These are phyloP conservation scores for Cryptosporidium meleagridis DNA, from an alignment of 169 alveolate genomes.

Conservation along the genomic window DNA sequence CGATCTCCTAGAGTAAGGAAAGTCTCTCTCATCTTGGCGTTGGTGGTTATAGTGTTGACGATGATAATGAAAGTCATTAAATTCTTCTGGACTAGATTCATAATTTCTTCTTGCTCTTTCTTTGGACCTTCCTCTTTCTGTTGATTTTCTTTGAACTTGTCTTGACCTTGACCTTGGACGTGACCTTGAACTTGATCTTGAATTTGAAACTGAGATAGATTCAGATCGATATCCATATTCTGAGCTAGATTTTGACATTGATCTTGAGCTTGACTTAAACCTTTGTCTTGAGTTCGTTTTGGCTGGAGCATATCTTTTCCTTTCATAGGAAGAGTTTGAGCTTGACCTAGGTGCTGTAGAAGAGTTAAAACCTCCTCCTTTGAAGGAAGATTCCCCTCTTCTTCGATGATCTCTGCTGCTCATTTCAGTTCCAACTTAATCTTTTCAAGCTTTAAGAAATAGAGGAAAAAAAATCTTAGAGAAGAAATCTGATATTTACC, in stretches of 20 bases:
- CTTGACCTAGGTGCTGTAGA: neutral
- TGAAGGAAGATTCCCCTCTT: neutral
- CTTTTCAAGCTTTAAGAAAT: neutral
- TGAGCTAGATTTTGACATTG: slow-evolving; percentile 12
- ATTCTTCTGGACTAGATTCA: neutral
- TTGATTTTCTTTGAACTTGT: neutral
- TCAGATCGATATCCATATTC: neutral
- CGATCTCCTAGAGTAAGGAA: neutral
- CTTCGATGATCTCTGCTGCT: neutral
- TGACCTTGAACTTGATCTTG: neutral
- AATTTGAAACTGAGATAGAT: slow-evolving; percentile 5
- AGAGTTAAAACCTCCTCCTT: neutral
- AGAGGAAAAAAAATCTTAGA: too few species aligned
- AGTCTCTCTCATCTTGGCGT: neutral
- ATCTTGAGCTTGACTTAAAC: slow-evolving; percentile 18
- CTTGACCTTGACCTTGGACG: neutral
- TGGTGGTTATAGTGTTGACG: too few species aligned
- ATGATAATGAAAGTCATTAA: neutral
- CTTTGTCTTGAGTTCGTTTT: neutral
- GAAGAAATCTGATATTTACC: neutral
- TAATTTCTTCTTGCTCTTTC: neutral
- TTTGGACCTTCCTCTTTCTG: slow-evolving; percentile 4
- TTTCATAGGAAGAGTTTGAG: neutral
- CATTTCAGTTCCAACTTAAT: neutral
- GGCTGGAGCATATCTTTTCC: neutral